A percentile compares a stretch with the other conserved stretches of the same genome.
Conservation (phyloP, 805 yeast species). For the Spathaspora sp. region DNA sequence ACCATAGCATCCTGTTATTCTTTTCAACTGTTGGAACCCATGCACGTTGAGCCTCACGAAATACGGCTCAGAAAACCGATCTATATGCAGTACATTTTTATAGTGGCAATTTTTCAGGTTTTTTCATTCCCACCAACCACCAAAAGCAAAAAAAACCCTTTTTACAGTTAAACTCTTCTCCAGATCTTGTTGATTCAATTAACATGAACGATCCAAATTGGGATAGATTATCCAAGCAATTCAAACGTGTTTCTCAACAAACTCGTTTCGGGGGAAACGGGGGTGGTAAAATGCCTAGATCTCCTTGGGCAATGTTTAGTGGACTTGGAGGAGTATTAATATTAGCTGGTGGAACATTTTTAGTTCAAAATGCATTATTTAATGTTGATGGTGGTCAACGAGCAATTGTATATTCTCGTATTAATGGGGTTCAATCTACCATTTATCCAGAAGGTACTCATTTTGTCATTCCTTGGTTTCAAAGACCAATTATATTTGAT, state of each 20-base stretch:
- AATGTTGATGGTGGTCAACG: constrained; percentile 98
- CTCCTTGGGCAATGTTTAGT: constrained; percentile 36
- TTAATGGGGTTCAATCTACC: constrained; percentile 77
- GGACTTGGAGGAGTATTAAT: constrained; percentile 40
- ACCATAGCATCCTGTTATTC: no score
- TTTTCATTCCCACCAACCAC: background rate
- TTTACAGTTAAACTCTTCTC: background rate
- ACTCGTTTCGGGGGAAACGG: constrained; percentile 13
- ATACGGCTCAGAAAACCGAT: background rate
- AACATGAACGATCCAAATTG: constrained; percentile 39
- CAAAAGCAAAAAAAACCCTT: background rate
- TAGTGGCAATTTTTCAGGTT: background rate
- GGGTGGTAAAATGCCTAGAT: constrained; percentile 24
- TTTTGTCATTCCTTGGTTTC: constrained; percentile 89
- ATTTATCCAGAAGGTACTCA: constrained; percentile 95
- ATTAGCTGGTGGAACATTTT: constrained; percentile 36
- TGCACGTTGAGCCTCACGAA: background rate
- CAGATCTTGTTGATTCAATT: background rate
- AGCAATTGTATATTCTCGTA: constrained; percentile 88
- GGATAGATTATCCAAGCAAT: constrained; percentile 38
- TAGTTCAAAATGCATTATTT: constrained; percentile 43
- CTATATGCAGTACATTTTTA: background rate
- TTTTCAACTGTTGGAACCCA: no score
- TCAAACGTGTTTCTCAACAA: constrained; percentile 36
- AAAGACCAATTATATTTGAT: constrained; percentile 87